phyloP scores from a whole-genome alignment of 2,329 filamentous ascomycete species.

The Aspergillus awamori region DNA sequence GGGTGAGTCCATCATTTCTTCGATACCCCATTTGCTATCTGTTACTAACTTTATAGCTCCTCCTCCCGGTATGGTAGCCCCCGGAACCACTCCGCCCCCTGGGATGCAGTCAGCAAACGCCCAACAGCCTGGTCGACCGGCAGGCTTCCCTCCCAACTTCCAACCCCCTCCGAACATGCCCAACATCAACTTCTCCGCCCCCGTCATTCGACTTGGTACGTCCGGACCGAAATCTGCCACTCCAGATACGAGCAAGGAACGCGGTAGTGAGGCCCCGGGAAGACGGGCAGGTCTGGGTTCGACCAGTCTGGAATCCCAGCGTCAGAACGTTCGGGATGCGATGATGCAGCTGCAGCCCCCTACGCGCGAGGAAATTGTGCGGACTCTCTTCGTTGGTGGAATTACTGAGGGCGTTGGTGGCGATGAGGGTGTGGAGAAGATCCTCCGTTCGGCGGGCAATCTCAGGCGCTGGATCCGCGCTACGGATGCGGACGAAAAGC shows the following conservation, averaged over 20 bases:
- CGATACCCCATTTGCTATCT: not conserved
- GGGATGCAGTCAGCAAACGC: constrained; percentile 75
- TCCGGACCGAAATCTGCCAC: constrained; percentile 64
- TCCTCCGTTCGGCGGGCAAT: constrained; percentile 75
- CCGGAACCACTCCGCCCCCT: constrained; percentile 76
- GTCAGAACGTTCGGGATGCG: constrained; percentile 67
- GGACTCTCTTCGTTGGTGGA: constrained; percentile 86
- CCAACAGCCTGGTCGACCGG: constrained; percentile 77
- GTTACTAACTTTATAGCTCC: constrained; percentile 56
- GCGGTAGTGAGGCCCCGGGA: constrained; percentile 47
- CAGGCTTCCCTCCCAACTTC: constrained; percentile 78
- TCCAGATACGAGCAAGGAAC: constrained; percentile 49
- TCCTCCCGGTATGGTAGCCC: constrained; percentile 77
- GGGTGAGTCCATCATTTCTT: constrained; percentile 58
- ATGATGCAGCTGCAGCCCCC: constrained; percentile 77
- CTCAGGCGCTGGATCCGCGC: constrained; percentile 84
- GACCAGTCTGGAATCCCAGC: constrained; percentile 65
- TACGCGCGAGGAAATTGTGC: constrained; percentile 84
- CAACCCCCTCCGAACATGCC: constrained; percentile 89
- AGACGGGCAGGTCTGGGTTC: constrained; percentile 63
- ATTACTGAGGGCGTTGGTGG: constrained; percentile 77
- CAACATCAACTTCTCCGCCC: constrained; percentile 97
- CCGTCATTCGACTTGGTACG: constrained; percentile 90
- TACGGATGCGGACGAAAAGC: constrained; percentile 76
- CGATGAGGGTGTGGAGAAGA: constrained; percentile 76